Evolutionary conservation across 1,139 yeast genomes (phyloP).

Genomic region (Debaryomyces coudertii): DNA sequence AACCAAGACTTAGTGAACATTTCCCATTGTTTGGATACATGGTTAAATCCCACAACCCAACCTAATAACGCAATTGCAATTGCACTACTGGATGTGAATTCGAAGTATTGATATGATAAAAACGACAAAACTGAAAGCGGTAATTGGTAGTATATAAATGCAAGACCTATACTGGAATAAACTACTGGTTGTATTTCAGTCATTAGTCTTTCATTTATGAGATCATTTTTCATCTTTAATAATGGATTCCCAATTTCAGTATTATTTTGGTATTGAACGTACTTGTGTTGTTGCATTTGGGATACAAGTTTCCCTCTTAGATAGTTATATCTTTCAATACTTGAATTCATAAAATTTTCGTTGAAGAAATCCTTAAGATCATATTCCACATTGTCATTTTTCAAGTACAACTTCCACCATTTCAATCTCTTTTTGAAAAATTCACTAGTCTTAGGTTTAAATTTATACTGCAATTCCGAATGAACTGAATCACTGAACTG

Average conservation of each 20-base stretch:
- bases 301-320: constrained; percentile 42
- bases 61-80: constrained; percentile 44
- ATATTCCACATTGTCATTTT: constrained; percentile 51
- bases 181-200: constrained; percentile 46
- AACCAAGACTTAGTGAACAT: constrained; percentile 34
- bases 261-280: constrained; percentile 19
- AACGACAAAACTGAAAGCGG: constrained; percentile 40
- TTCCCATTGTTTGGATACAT: constrained; percentile 46
- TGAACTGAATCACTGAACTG: constrained; percentile 39
- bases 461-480: constrained; percentile 39
- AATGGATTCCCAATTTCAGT: constrained; percentile 34
- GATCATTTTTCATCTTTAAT: constrained; percentile 29
- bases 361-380: constrained; percentile 45
- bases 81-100: constrained; percentile 36
- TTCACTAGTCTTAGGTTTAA: constrained; percentile 34
- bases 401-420: constrained; percentile 51
- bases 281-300: constrained; percentile 29
- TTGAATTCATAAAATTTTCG: constrained; percentile 39
- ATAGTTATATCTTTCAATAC: constrained; percentile 44
- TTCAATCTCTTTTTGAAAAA: constrained; percentile 36
- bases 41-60: constrained; percentile 47
- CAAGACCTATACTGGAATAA: constrained; percentile 31
- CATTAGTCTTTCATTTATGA: constrained; percentile 31
- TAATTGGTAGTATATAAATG: constrained; percentile 42
- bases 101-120: constrained; percentile 39